Percentiles rank a stretch among this genome's conserved stretches.
phyloP scores from a whole-genome alignment of 1,284 basidiomycete genomes.

The Calocybe gambosa region DNA sequence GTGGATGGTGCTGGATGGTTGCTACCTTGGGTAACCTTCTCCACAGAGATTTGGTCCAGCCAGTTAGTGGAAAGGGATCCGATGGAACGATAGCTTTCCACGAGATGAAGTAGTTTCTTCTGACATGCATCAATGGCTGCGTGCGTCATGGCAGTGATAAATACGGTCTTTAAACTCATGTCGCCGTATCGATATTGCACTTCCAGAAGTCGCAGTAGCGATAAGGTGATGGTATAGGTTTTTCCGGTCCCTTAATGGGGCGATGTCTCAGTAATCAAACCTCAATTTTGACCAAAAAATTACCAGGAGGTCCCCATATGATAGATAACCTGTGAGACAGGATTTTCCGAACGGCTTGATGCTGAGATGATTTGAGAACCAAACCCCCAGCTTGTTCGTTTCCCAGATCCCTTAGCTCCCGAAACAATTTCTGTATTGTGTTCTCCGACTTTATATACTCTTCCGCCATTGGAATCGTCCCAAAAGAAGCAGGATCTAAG shows the following conservation, averaged over 20 bases:
- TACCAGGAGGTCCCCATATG: slow-evolving; percentile 44
- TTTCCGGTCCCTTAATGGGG: slow-evolving; percentile 38
- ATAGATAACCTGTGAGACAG: slow-evolving; percentile 37
- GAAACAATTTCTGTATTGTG: slow-evolving; percentile 33
- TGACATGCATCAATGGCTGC: slow-evolving; percentile 43
- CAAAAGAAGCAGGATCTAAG: slow-evolving; percentile 33
- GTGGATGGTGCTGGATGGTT: slow-evolving; percentile 30
- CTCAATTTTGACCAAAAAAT: background rate
- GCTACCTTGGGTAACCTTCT: slow-evolving; percentile 34
- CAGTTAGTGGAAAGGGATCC: slow-evolving; percentile 30
- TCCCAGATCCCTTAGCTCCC: slow-evolving; percentile 28
- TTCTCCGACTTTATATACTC: slow-evolving; percentile 27
- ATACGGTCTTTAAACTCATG: slow-evolving; percentile 30
- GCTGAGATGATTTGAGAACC: slow-evolving; percentile 39
- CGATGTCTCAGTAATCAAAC: background rate
- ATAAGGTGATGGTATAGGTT: slow-evolving; percentile 43
- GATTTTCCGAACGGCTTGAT: slow-evolving; percentile 35
- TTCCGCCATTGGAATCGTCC: slow-evolving; percentile 17
- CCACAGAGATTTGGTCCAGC: slow-evolving; percentile 32
- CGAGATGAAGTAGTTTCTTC: slow-evolving; percentile 32
- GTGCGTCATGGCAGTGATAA: slow-evolving; percentile 45
- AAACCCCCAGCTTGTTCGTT: slow-evolving; percentile 29
- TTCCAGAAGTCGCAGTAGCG: slow-evolving; percentile 38
- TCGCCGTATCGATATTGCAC: slow-evolving; percentile 26
- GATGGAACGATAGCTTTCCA: slow-evolving; percentile 31